Base-by-base conservation (phyloP, 495 filamentous ascomycete species). In the Pyrenula massariospora region DNA sequence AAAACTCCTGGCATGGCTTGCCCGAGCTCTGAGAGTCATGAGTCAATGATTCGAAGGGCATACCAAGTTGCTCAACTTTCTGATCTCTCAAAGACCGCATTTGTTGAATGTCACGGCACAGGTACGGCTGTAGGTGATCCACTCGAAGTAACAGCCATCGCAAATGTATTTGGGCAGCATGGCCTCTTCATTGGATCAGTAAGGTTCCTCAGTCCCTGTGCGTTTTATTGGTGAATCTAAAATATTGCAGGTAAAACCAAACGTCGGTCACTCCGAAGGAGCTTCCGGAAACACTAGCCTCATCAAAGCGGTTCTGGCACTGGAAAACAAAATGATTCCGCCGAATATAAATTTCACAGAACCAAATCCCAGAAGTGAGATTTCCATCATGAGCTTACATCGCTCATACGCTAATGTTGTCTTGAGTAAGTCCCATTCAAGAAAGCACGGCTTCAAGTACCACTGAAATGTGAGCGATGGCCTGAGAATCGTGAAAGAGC, bases 91-190 rank as follows among this genome's bases (percentile, higher is more conserved):
- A 58, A 67, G 10, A 56, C 72, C 25, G 57, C 53, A 20, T 69
- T 67, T 51, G 60, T 72, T 10, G 70, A 73, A 51, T 68, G 68
- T 63, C 71, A 73, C 54, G 71, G 71, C 3, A 73, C 71, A 2
- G 70, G 70, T 8, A 74, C 71, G 12, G 68, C 71, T 60, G 67
- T 60, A 10, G 70, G 70, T 25, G 70, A 73, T 56, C 55, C 59
- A 2, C 56, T 54, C 10, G 70, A 73, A 56, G 69, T 70, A 61
- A 48, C 52, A 10, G 66, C 68, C 19, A 65, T 74, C 0, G 50
- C 63, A 12, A 54, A 58, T 5, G 50, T 52, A 5, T 52, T 52
- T 20, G 22, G 50, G 10, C 8, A 20, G 5, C 62, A 62, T 12
- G 19, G 61, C 55, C 2, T 58, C 54, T 24, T 55, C 15, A 68